Evolutionary conservation across 176 grass and related monocot species (phyloP).

Genomic region (Musa troglodytarum): DNA sequence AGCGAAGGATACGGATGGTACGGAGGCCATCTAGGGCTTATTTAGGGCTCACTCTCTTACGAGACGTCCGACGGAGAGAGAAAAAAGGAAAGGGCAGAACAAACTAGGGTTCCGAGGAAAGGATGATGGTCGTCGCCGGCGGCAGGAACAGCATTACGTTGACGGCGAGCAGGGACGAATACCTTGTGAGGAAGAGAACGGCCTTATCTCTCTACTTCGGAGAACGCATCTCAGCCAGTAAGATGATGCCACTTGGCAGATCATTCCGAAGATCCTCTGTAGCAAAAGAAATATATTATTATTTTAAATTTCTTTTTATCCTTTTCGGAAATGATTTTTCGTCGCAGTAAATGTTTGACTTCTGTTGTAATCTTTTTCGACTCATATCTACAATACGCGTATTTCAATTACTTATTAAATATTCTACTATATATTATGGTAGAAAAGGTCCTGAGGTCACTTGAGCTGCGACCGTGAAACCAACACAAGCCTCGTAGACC

Average conservation of each 20-base stretch:
- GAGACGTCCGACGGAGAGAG: conserved; percentile 21
- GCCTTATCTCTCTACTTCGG: conserved; percentile 35
- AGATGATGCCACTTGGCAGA: conserved; percentile 24
- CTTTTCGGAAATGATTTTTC: not conserved
- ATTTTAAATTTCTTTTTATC: not conserved
- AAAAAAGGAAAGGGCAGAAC: conserved; percentile 22
- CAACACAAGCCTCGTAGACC: no score
- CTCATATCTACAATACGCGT: no score
- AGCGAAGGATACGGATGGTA: conserved; percentile 56
- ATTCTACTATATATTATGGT: no score
- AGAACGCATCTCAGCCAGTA: conserved; percentile 7
- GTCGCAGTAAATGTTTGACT: no score
- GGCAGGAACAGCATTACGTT: not conserved
- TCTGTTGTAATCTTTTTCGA: no score
- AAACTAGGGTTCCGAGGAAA: conserved; percentile 30
- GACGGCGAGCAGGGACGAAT: not conserved
- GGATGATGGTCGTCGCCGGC: not conserved
- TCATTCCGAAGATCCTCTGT: not conserved
- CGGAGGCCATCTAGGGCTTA: conserved; percentile 42
- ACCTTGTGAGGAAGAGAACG: conserved; percentile 11
- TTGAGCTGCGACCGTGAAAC: no score
- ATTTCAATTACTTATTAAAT: no score
- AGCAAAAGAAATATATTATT: no score
- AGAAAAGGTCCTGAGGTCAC: no score
- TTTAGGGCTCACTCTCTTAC: not conserved